phyloP scores from a whole-genome alignment of 192 early-diverging fungal genomes.

The Entomortierella parvispora region DNA sequence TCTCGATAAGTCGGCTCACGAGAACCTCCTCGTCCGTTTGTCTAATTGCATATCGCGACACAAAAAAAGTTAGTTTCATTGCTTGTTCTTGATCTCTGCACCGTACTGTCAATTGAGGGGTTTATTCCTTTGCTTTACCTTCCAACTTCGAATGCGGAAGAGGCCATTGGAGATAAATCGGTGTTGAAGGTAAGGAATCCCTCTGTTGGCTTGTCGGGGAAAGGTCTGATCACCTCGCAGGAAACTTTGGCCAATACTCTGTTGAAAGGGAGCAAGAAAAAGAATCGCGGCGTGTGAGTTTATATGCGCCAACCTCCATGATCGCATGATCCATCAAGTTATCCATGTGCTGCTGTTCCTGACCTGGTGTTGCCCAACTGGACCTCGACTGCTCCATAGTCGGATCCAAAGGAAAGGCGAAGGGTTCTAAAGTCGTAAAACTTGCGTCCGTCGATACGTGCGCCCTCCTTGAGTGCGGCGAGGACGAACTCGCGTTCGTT shows the following conservation, averaged over 20 bases:
- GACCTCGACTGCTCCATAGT: conserved; percentile 80
- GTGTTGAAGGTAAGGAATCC: conserved; percentile 88
- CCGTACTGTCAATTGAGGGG: too few relatives aligned
- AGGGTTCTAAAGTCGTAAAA: conserved; percentile 78
- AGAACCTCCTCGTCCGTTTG: conserved; percentile 86
- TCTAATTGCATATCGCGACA: conserved; percentile 45
- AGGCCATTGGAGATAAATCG: conserved; percentile 90
- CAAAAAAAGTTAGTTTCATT: not conserved
- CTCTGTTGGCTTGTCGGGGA: conserved; percentile 84
- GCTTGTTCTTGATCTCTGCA: too few relatives aligned
- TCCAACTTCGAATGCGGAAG: conserved; percentile 74
- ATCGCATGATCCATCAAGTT: too few relatives aligned
- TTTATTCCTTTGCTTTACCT: conserved; percentile 56
- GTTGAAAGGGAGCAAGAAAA: conserved; percentile 1
- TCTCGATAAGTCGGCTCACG: conserved; percentile 88
- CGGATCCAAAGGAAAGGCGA: conserved; percentile 72
- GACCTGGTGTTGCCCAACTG: conserved; percentile 85
- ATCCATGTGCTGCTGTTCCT: not conserved
- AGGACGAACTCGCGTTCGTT: conserved; percentile 85
- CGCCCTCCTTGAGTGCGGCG: conserved; percentile 71
- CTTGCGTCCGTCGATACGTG: conserved; percentile 83
- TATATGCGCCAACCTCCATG: too few relatives aligned
- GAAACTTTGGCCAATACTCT: conserved; percentile 77
- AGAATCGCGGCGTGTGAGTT: not conserved
- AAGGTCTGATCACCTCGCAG: conserved; percentile 75